Conservation (phyloP, 495 filamentous ascomycete species). For the Aspergillus taichungensis region DNA sequence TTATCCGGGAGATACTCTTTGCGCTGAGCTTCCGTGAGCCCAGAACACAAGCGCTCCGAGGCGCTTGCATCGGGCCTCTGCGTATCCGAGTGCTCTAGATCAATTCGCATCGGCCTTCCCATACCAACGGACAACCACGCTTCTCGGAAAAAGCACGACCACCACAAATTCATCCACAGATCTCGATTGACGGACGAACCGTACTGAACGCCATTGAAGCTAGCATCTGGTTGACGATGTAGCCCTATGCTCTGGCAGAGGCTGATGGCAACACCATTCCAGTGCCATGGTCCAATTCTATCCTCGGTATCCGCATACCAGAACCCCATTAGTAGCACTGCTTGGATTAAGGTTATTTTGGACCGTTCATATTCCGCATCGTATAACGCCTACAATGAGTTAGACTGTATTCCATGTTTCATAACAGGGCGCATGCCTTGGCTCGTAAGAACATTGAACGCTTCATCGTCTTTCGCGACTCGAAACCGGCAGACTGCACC, state of each 20-base stretch:
- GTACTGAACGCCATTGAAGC: neutral
- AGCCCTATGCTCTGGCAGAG: conserved; percentile 4
- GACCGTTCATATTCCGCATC: conserved; percentile 1
- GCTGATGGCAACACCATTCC: conserved; percentile 5
- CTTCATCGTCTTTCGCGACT: conserved; percentile 1
- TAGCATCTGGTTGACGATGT: conserved; percentile 1
- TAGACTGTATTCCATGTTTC: neutral
- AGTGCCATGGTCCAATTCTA: conserved; percentile 3
- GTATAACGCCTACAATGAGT: neutral
- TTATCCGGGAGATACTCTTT: conserved; percentile 42
- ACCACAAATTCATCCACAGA: conserved; percentile 1
- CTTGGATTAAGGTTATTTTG: conserved; percentile 2
- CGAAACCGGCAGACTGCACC: neutral
- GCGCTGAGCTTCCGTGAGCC: neutral
- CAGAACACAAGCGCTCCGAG: neutral
- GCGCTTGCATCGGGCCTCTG: too few relatives aligned
- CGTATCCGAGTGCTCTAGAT: neutral
- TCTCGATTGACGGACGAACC: neutral
- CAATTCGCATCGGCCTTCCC: conserved; percentile 3
- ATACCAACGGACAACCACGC: conserved; percentile 2
- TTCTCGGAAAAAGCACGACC: conserved; percentile 3
- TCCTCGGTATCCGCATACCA: conserved; percentile 5
- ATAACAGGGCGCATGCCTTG: neutral
- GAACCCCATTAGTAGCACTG: conserved; percentile 2
- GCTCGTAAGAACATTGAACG: neutral